phyloP scores from a whole-genome alignment of 129 eudicot genomes.

The Silybum marianum region DNA sequence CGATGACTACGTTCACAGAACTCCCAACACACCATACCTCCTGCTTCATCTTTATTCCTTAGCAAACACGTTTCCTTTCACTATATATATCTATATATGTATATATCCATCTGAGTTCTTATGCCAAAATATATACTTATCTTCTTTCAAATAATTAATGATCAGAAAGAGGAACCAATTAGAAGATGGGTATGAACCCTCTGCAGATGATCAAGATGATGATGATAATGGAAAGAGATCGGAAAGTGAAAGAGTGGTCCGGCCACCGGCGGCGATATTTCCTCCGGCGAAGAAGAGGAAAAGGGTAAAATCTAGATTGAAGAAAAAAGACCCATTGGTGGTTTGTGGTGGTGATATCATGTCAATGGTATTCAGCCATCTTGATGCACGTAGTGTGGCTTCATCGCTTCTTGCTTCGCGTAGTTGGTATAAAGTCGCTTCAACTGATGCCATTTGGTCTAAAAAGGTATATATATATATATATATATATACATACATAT shows the following conservation, averaged over 20 bases:
- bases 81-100: too few relatives aligned
- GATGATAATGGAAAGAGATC: not conserved
- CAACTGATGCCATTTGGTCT: constrained; percentile 56
- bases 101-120: not conserved
- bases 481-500: too few relatives aligned
- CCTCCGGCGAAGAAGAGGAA: not conserved
- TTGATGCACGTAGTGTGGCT: constrained; percentile 76
- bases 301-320: constrained; percentile 1
- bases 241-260: constrained; percentile 6
- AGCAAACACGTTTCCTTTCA: not conserved
- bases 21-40: not conserved
- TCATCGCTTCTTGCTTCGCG: constrained; percentile 58
- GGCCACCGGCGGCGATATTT: too few relatives aligned
- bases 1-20: not conserved
- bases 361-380: constrained; percentile 39
- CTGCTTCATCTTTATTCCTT: constrained; percentile 20
- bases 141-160: constrained; percentile 4
- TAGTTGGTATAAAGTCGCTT: constrained; percentile 61
- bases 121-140: too few relatives aligned
- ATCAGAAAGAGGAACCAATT: not conserved
- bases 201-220: constrained; percentile 21
- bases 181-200: constrained; percentile 29
- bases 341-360: constrained; percentile 54
- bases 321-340: constrained; percentile 43
- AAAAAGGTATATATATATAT: constrained; percentile 29